These are phyloP conservation scores for Podospora anserina DNA, from an alignment of 495 filamentous ascomycete species.

Conservation along the genomic window DNA sequence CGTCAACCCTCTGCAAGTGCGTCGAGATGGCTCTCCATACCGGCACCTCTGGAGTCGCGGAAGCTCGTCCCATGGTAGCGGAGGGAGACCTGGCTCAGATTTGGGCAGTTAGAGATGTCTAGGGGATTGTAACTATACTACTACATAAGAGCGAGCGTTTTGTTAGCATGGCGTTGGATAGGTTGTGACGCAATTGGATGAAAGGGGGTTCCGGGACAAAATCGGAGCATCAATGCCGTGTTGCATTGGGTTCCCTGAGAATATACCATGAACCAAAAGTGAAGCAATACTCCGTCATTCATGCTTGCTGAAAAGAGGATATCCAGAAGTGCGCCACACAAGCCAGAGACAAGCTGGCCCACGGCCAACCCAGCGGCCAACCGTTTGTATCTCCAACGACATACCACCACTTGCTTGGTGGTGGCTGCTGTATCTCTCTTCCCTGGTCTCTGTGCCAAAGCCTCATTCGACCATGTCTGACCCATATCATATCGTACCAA, in stretches of 20 bases:
- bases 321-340: neutral
- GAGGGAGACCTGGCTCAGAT: slow-evolving; percentile 35
- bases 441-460: neutral
- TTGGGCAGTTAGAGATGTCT: slow-evolving; percentile 7
- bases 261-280: no score
- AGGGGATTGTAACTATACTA: neutral
- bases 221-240: slow-evolving; percentile 8
- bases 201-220: slow-evolving; percentile 35
- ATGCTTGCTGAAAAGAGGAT: neutral
- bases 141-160: neutral
- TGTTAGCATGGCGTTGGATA: neutral
- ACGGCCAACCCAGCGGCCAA: neutral
- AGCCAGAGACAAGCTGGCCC: neutral
- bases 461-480: neutral
- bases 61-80: slow-evolving; percentile 29
- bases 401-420: neutral
- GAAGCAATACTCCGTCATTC: neutral
- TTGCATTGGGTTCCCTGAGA: neutral
- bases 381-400: neutral
- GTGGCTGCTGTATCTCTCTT: neutral
- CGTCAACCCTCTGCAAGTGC: slow-evolving; percentile 12
- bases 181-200: slow-evolving; percentile 21
- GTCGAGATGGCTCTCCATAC: slow-evolving; percentile 19
- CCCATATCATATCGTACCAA: neutral
- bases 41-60: slow-evolving; percentile 23